Evolutionary conservation across 2,329 filamentous ascomycete genomes (phyloP).

Genomic region (Sclerotinia spermophila): DNA sequence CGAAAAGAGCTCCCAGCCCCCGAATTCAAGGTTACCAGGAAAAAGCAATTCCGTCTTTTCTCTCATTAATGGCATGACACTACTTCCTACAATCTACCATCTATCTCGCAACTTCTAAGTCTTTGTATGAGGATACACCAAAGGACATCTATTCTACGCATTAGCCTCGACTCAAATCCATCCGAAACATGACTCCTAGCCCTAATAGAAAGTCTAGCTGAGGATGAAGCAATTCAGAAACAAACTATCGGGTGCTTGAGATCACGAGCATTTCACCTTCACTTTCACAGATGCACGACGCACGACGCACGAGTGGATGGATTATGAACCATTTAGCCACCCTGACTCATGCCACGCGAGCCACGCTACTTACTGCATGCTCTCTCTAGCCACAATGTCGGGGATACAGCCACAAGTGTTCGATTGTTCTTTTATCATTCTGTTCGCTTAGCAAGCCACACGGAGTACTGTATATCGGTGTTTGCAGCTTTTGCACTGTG

Average conservation of each 20-base stretch:
- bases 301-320: not conserved
- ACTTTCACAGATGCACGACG: no score
- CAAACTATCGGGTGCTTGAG: not conserved
- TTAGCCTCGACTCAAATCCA: no score
- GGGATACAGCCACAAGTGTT: not conserved
- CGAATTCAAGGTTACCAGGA: not conserved
- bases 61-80: not conserved
- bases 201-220: not conserved
- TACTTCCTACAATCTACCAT: not conserved
- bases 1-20: not conserved
- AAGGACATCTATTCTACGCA: not conserved
- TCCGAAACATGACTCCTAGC: not conserved
- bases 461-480: not conserved
- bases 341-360: not conserved
- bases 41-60: not conserved
- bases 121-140: not conserved
- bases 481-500: not conserved
- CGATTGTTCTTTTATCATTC: not conserved
- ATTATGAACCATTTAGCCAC: not conserved
- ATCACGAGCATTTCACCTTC: not conserved
- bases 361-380: not conserved
- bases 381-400: not conserved
- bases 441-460: not conserved
- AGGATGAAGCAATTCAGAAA: conserved; percentile 1
- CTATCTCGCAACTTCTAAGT: not conserved